Percentiles rank a stretch among this genome's conserved stretches.
phyloP scores from a whole-genome alignment of 306 rosid genomes.

The Prunus fruticosa region DNA sequence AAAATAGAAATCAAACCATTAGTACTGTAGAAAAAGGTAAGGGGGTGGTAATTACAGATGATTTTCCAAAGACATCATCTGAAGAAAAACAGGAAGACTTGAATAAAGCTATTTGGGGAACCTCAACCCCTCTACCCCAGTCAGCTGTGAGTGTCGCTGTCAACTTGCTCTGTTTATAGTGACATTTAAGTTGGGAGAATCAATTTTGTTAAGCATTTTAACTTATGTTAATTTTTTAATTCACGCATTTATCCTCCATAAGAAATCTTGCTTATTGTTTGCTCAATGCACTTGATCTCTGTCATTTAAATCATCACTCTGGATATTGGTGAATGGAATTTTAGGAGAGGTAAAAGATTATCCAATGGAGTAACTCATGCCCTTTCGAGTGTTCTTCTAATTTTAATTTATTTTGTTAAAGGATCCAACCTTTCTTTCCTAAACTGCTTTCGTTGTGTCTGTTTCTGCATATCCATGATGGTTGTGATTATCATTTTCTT shows the following conservation, averaged over 20 bases:
- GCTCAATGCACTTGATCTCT: neutral
- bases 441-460: neutral
- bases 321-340: neutral
- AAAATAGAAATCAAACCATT: slow-evolving; percentile 27
- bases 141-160: slow-evolving; percentile 47
- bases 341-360: neutral
- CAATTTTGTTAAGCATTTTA: neutral
- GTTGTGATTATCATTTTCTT: neutral
- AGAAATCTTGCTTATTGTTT: neutral
- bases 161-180: slow-evolving; percentile 20
- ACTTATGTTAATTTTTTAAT: neutral
- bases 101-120: slow-evolving; percentile 38
- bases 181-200: slow-evolving; percentile 1
- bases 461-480: neutral
- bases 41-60: slow-evolving; percentile 29
- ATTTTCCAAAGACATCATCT: slow-evolving; percentile 22
- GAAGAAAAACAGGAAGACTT: slow-evolving; percentile 46
- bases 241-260: neutral
- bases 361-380: neutral
- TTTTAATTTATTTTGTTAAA: neutral
- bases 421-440: neutral
- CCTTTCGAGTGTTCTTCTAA: neutral
- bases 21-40: slow-evolving; percentile 34
- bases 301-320: neutral
- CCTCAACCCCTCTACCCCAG: slow-evolving; percentile 47